Conservation (phyloP, 1,139 yeast genomes). For the Suzukiozyma palmioleophila region DNA sequence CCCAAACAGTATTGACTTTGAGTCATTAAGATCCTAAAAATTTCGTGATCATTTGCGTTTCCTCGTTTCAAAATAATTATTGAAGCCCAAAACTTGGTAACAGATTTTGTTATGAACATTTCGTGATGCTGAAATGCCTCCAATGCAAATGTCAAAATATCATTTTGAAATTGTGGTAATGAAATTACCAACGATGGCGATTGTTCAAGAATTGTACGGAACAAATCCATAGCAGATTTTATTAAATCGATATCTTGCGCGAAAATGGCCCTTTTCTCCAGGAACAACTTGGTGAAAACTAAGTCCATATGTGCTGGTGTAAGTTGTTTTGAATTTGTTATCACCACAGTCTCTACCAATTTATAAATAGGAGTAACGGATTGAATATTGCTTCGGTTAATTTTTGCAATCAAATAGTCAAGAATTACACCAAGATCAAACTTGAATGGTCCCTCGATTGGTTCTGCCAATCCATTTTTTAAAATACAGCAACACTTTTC, state of each 20-base stretch:
- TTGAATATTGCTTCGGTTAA: slow-evolving; percentile 21
- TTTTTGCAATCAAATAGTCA: slow-evolving; percentile 41
- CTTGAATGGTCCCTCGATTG: slow-evolving; percentile 56
- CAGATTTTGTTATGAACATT: slow-evolving; percentile 58
- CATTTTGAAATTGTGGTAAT: slow-evolving; percentile 25
- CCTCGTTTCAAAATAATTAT: slow-evolving; percentile 54
- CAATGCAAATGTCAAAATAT: slow-evolving; percentile 40
- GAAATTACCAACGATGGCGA: slow-evolving; percentile 47
- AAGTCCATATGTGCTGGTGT: slow-evolving; percentile 23
- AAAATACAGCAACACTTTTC: slow-evolving; percentile 57
- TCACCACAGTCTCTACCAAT: slow-evolving; percentile 38
- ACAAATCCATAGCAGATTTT: slow-evolving; percentile 39
- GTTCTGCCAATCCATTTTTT: slow-evolving; percentile 52
- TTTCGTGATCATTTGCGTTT: slow-evolving; percentile 40
- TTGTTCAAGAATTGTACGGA: slow-evolving; percentile 43
- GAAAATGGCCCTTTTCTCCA: slow-evolving; percentile 29
- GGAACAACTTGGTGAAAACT: slow-evolving; percentile 26
- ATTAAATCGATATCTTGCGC: slow-evolving; percentile 52
- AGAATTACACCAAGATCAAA: slow-evolving; percentile 41
- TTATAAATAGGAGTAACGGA: slow-evolving; percentile 39
- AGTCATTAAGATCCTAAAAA: slow-evolving; percentile 21
- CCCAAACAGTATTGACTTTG: slow-evolving; percentile 26
- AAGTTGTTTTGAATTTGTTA: slow-evolving; percentile 26
- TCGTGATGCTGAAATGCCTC: slow-evolving; percentile 52
- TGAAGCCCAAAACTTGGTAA: slow-evolving; percentile 62